A percentile compares a stretch with the other conserved stretches of the same genome.
Conservation (phyloP, 1,284 basidiomycete species). For the Rhodotorula sp. region DNA sequence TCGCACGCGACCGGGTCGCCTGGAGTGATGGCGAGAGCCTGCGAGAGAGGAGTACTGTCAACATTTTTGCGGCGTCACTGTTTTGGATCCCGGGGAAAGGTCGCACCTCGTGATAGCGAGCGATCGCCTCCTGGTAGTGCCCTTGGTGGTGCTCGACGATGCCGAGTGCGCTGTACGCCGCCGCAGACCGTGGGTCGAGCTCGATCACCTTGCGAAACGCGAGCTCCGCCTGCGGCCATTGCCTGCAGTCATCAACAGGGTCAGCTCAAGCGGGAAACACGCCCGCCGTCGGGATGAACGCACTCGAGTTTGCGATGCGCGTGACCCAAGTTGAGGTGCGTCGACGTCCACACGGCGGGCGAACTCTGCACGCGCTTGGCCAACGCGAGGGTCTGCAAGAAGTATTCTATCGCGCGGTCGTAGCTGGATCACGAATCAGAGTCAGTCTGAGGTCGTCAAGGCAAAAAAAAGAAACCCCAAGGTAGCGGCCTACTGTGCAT, state of each 20-base stretch:
- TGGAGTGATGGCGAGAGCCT: conserved; percentile 79
- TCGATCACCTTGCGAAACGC: conserved; percentile 72
- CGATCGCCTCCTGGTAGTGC: conserved; percentile 71
- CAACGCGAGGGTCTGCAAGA: conserved; percentile 67
- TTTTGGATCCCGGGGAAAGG: not conserved
- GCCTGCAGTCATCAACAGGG: conserved; percentile 52
- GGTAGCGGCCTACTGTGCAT: conserved; percentile 63
- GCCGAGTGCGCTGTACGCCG: conserved; percentile 77
- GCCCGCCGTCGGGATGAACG: conserved; percentile 43
- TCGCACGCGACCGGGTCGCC: conserved; percentile 82
- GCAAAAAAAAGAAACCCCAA: not conserved
- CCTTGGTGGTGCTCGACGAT: conserved; percentile 74
- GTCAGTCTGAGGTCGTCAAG: not conserved
- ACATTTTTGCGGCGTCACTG: not conserved
- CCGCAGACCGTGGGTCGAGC: conserved; percentile 72
- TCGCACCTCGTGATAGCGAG: conserved; percentile 78
- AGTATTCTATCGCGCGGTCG: conserved; percentile 66
- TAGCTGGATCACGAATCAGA: conserved; percentile 56
- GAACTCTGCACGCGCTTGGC: conserved; percentile 80
- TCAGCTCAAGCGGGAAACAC: not conserved
- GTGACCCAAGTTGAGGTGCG: conserved; percentile 87
- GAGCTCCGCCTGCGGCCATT: conserved; percentile 64
- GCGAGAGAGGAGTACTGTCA: conserved; percentile 7
- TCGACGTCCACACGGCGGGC: conserved; percentile 76
- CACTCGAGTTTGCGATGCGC: conserved; percentile 74